phyloP scores from a whole-genome alignment of 345 rosid species.

The Acer campestre region DNA sequence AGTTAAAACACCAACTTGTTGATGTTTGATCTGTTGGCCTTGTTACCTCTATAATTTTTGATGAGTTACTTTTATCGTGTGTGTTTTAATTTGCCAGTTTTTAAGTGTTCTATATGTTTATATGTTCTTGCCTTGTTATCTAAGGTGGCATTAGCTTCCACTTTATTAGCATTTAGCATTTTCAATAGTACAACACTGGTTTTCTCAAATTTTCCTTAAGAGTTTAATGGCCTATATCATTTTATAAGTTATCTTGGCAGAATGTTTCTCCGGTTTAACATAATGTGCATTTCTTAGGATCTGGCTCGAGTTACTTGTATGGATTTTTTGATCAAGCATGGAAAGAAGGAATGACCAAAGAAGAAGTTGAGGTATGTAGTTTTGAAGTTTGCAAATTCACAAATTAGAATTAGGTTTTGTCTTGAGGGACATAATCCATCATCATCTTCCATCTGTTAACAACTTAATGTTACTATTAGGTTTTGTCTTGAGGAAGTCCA shows the following conservation, averaged over 20 bases:
- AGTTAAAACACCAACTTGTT: not conserved
- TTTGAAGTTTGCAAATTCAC: not conserved
- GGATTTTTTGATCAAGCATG: constrained; percentile 98
- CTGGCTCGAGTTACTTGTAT: constrained; percentile 92
- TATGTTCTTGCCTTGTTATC: not conserved
- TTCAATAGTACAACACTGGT: not conserved
- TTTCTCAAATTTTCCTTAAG: not conserved
- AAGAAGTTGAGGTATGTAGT: constrained; percentile 88
- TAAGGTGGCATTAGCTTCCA: not conserved
- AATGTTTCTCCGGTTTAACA: constrained; percentile 9
- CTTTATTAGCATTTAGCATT: not conserved
- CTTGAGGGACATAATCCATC: not conserved
- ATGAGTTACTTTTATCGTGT: not conserved
- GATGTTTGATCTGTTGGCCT: not conserved
- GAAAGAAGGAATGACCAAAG: constrained; percentile 95
- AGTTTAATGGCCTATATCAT: not conserved
- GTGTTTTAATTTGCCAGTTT: not conserved
- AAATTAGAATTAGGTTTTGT: no score
- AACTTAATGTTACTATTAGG: not conserved
- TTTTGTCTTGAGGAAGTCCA: not conserved
- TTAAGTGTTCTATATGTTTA: not conserved
- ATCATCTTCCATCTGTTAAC: not conserved
- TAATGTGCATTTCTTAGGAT: constrained; percentile 48
- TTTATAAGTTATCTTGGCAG: not conserved
- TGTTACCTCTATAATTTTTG: not conserved